phyloP scores from a whole-genome alignment of 305 asterid species.

The Fraxinus greggii region DNA sequence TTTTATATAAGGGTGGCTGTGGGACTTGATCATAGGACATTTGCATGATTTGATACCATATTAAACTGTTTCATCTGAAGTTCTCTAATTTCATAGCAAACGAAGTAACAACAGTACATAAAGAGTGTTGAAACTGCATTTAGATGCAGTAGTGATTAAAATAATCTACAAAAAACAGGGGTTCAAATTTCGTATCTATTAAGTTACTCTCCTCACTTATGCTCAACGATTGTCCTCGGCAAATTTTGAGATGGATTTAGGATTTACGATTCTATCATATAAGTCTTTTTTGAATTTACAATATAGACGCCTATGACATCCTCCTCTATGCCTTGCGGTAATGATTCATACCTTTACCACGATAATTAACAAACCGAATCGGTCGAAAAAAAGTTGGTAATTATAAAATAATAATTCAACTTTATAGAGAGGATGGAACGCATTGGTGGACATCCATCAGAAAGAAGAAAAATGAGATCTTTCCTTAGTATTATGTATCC shows the following conservation, averaged over 20 bases:
- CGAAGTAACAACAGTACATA: too few relatives aligned
- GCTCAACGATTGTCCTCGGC: not conserved
- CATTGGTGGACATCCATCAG: too few relatives aligned
- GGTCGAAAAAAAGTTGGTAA: not conserved
- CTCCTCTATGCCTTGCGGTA: too few relatives aligned
- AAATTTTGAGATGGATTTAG: not conserved
- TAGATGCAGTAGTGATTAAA: not conserved
- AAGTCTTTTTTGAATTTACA: too few relatives aligned
- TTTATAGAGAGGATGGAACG: too few relatives aligned
- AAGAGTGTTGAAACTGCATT: not conserved
- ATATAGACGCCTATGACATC: too few relatives aligned
- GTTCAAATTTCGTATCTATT: not conserved
- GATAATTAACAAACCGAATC: not conserved
- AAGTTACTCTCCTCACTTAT: not conserved
- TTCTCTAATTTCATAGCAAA: not conserved
- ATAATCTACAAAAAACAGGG: not conserved
- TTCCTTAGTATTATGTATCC: not conserved
- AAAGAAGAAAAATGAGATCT: not conserved
- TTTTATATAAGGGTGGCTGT: too few relatives aligned
- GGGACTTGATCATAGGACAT: too few relatives aligned
- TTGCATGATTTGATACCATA: not conserved
- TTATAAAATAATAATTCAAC: too few relatives aligned
- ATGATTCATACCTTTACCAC: too few relatives aligned
- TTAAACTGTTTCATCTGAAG: not conserved
- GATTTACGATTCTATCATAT: too few relatives aligned